Evolutionary conservation across 2,329 filamentous ascomycete species (phyloP), one percentile per base, ranked within the genome.

Genomic region (Fusarium burgessii): DNA sequence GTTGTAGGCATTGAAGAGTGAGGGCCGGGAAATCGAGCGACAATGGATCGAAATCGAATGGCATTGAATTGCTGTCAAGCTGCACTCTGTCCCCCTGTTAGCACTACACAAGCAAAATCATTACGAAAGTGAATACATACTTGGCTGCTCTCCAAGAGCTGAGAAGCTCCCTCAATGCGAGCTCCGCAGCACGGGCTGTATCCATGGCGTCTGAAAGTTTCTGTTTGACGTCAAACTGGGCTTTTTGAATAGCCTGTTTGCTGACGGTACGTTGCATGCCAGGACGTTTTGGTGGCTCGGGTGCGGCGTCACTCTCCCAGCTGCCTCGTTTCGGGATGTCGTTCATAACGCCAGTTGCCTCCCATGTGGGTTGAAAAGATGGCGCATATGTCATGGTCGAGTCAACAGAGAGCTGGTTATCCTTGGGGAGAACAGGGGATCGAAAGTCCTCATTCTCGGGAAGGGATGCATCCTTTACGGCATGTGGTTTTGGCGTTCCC

Each of bases 11-110:
- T 70, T 92, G 93, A 14, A 98, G 88, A 38, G 92, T 94, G 42
- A 98, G 87, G 10, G 92, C 91, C 10, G 95, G 94, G 76, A 97
- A 98, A 65, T 94, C 94, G 78, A 97, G 89, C 8, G 92, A 87
- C 66, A 95, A 89, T 36, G 95, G 92, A 72, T 98, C 93, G 81
- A 97, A 97, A 71, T 95, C 92, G 74, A 91, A 91, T 5, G 89
- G 89, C 73, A 84, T 83, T 12, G 87, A 87, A 55, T 83, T 82
- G 71, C 85, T 83, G 66, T 89, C 85, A 51, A 89, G 82, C 49
- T 88, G 84, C 74, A 86, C 84, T 74, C 88, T 90, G 67, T 25
- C 33, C 41, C 65, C 18, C 62, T 52, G 66, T 75, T 70, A 74
- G 64, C 29, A 35, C 49, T 42, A 33, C 6, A 43, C 42, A 42